Evolutionary conservation across 2,329 filamentous ascomycete genomes (phyloP), one percentile per base, ranked within the genome.

Genomic region (Stachybotrys chlorohalonatus): DNA sequence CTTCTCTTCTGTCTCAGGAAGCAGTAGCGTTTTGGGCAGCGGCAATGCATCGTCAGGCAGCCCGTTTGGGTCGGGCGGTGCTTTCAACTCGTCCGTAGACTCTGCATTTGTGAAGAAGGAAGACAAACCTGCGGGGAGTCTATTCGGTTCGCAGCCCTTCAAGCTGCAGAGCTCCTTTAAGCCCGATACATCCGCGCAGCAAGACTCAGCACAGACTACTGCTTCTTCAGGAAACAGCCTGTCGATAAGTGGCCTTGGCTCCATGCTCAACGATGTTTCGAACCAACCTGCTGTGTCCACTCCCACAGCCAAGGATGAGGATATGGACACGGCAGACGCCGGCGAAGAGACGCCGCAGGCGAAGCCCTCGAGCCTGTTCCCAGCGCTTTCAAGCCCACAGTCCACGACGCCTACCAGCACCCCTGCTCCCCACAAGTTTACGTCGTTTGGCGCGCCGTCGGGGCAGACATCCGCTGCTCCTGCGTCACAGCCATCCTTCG

Each of bases 111-210:
- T 65, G 6, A 47, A 64, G 51, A 57, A 66, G 52, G 54, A 66
- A 16, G 62, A 65, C 16, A 66, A 68, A 36, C 55, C 68, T 51
- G 42, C 65, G 54, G 39, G 69, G 66, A 62, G 54, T 52, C 66
- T 57, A 7, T 79, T 82, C 62, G 77, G 75, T 31, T 76, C 76
- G n/a, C 70, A 73, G 15, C 78, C 81, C 0, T 90, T 90, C 70
- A 86, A 87, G 60, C 73, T 90, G 15, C 79, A 80, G 46, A 85
- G 82, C 32, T 84, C 81, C 1, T 90, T 90, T 71, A 83, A 84
- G 62, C 76, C 78, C 8, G 85, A 89, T 59, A 77, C 80, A 6
- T 76, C 77, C 49, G 75, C 80, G 1, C 83, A 82, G 55, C 79
- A 87, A 30, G 82, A 86, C 55, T 70, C 77, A 42, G 75, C 79